A percentile compares a stretch with the other conserved stretches of the same genome.
These are phyloP conservation scores for Trichoderma koningiopsis DNA, from an alignment of 2,329 filamentous ascomycete genomes.

Conservation along the genomic window DNA sequence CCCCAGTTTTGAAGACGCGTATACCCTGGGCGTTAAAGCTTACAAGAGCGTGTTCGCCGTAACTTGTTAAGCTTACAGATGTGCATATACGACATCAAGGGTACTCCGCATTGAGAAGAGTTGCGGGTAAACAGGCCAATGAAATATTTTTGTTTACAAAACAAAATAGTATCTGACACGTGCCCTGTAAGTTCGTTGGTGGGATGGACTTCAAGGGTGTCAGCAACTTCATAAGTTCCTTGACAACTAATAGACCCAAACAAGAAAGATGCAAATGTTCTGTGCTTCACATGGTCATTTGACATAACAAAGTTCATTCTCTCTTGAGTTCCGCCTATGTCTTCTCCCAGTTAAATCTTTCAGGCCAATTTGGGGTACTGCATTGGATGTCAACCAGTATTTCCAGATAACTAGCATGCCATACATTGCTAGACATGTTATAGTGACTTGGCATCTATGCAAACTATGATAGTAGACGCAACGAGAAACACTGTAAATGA, in stretches of 20 bases:
- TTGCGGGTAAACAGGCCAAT: neutral
- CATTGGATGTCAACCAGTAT: neutral
- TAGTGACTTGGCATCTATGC: neutral
- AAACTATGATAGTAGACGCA: no score
- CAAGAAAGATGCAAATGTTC: neutral
- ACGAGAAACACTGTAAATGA: no score
- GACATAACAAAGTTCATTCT: neutral
- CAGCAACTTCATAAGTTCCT: neutral
- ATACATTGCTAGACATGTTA: neutral
- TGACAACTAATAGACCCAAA: neutral
- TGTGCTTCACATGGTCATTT: neutral
- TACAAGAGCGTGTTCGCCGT: neutral
- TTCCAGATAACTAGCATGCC: neutral
- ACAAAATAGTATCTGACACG: neutral
- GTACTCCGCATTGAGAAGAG: neutral
- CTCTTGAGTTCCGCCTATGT: neutral
- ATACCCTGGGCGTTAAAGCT: neutral
- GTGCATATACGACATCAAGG: neutral
- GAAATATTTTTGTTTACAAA: neutral
- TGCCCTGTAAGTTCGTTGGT: neutral
- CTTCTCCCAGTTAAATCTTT: neutral
- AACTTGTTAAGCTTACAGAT: neutral
- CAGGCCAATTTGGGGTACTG: neutral
- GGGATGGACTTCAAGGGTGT: neutral
- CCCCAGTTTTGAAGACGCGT: neutral